Conservation (phyloP, 2,329 filamentous ascomycete genomes). For the Cladosporium sp. region DNA sequence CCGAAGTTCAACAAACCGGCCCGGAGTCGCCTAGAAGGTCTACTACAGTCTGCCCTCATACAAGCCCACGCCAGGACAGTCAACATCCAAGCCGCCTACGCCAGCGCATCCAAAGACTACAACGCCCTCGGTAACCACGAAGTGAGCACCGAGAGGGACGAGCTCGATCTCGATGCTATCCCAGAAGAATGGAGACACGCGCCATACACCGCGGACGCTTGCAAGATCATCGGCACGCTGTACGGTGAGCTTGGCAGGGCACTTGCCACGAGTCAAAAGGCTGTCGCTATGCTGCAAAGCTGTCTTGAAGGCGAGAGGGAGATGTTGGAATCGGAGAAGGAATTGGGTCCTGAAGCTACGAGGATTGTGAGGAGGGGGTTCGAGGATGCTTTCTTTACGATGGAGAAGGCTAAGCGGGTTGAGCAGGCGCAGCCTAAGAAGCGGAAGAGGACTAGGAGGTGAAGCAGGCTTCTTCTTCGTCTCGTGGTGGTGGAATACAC, state of each 20-base stretch:
- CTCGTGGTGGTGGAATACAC: no score
- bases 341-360: no score
- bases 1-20: background rate
- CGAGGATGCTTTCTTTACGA: no score
- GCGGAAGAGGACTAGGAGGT: background rate
- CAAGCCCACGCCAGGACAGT: background rate
- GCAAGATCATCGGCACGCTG: background rate
- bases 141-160: background rate
- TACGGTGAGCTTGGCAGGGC: constrained; percentile 1
- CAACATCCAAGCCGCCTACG: background rate
- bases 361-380: no score
- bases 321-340: background rate
- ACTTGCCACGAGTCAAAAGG: background rate
- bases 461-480: no score
- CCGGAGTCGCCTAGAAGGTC: background rate
- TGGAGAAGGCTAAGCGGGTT: background rate
- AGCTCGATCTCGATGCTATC: background rate
- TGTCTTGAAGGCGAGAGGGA: background rate
- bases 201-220: background rate
- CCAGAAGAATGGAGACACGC: background rate
- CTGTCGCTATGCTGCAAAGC: background rate
- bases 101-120: background rate
- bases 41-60: background rate
- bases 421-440: background rate
- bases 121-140: background rate